Evolutionary conservation across 176 grass and related monocot genomes (phyloP).

Genomic region (Triticum turgidum): DNA sequence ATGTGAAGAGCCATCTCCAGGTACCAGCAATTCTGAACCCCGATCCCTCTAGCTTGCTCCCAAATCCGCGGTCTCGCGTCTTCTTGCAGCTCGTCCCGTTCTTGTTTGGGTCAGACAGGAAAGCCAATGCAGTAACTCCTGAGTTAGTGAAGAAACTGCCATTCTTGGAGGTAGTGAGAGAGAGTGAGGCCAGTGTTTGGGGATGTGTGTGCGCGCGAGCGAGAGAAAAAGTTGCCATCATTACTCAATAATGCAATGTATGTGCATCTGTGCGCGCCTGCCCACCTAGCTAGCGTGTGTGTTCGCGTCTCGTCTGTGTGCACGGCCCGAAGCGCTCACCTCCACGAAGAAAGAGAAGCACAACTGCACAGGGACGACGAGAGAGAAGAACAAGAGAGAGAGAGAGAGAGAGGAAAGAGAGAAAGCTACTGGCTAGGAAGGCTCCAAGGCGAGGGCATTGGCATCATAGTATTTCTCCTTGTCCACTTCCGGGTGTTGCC

Average conservation of each 20-base stretch:
- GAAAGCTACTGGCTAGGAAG: neutral
- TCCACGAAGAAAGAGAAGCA: conserved; percentile 27
- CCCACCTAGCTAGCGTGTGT: conserved; percentile 29
- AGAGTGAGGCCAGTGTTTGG: conserved; percentile 31
- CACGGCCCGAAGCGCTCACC: conserved; percentile 52
- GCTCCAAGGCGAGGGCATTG: conserved; percentile 39
- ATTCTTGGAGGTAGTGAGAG: conserved; percentile 40
- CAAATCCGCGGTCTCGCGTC: neutral
- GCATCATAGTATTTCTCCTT: conserved; percentile 36
- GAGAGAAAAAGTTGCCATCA: conserved; percentile 69
- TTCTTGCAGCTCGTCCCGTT: conserved; percentile 8
- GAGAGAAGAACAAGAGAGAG: conserved; percentile 1
- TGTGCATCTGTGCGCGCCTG: conserved; percentile 49
- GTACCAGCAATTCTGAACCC: conserved; percentile 29
- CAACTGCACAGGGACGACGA: neutral
- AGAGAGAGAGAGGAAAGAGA: neutral
- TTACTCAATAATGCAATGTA: conserved; percentile 65
- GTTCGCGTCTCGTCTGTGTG: conserved; percentile 37
- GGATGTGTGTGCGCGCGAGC: conserved; percentile 32
- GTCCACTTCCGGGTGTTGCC: conserved; percentile 40
- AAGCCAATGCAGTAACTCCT: conserved; percentile 57
- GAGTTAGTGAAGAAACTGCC: conserved; percentile 66
- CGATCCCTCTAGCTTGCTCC: neutral
- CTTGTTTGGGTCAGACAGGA: conserved; percentile 48
- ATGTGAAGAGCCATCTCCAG: conserved; percentile 99